Evolutionary conservation across 257 asterid species (phyloP).

Genomic region (Solanum stenotomum): DNA sequence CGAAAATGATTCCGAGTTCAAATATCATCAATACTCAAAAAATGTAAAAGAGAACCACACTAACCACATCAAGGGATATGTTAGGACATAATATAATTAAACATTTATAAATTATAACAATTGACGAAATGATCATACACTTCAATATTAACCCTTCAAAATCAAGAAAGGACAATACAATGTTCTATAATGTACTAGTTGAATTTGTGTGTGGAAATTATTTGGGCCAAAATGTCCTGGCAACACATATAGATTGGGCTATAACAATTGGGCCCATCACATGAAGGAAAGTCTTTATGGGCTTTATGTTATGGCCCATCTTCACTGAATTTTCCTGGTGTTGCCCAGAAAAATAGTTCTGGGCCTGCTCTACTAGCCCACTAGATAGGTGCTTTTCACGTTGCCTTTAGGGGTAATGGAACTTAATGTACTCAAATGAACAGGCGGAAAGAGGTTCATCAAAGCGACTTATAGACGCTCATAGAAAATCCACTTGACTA

Average conservation of each 20-base stretch:
- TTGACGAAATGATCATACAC: too few relatives aligned
- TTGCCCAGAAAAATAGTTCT: too few relatives aligned
- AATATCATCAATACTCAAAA: rapidly evolving
- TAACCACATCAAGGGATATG: neutral
- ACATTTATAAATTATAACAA: too few relatives aligned
- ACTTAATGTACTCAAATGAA: too few relatives aligned
- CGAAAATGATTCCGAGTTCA: neutral
- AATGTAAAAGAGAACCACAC: neutral
- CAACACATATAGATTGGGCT: neutral
- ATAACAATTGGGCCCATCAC: neutral
- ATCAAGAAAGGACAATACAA: neutral
- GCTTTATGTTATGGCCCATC: neutral
- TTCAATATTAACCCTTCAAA: too few relatives aligned
- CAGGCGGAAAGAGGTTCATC: neutral
- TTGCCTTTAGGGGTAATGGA: too few relatives aligned
- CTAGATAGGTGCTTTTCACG: too few relatives aligned
- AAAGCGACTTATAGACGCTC: too few relatives aligned
- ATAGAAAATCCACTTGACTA: too few relatives aligned
- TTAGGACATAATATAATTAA: neutral
- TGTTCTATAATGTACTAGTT: too few relatives aligned
- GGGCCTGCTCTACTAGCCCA: neutral
- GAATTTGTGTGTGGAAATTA: neutral
- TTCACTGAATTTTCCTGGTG: neutral
- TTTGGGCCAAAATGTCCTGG: neutral
- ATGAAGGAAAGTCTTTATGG: neutral